Evolutionary conservation across 2,329 filamentous ascomycete genomes (phyloP).

Genomic region (Trichoderma koningiopsis): DNA sequence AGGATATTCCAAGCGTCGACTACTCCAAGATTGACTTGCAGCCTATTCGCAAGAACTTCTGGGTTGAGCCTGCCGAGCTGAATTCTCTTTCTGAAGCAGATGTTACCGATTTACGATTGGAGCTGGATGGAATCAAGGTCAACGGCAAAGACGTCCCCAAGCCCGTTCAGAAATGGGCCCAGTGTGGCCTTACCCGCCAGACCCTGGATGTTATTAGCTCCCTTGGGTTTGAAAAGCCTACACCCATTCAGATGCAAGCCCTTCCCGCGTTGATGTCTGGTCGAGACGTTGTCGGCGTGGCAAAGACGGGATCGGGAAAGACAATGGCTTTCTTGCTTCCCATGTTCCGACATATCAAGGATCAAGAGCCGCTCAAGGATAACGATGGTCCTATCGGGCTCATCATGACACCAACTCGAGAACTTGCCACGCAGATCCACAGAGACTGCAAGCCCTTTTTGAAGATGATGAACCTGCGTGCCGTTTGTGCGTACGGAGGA

Average conservation of each 20-base stretch:
- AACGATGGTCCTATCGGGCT: slow-evolving; percentile 86
- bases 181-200: slow-evolving; percentile 85
- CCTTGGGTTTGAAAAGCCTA: slow-evolving; percentile 84
- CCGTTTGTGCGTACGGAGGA: slow-evolving; percentile 92
- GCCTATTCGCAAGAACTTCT: slow-evolving; percentile 90
- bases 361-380: slow-evolving; percentile 78
- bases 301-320: slow-evolving; percentile 97
- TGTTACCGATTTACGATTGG: slow-evolving; percentile 75
- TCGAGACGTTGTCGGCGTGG: slow-evolving; percentile 91
- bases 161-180: slow-evolving; percentile 94
- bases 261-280: slow-evolving; percentile 95
- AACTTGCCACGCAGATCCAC: slow-evolving; percentile 91
- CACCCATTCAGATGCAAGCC: slow-evolving; percentile 92
- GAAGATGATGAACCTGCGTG: slow-evolving; percentile 79
- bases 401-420: slow-evolving; percentile 92
- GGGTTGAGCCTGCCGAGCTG: slow-evolving; percentile 85
- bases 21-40: slow-evolving; percentile 85
- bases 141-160: slow-evolving; percentile 85
- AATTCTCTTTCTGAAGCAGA: slow-evolving; percentile 83
- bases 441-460: slow-evolving; percentile 93
- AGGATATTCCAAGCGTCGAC: slow-evolving; percentile 86
- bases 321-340: slow-evolving; percentile 93
- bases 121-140: slow-evolving; percentile 95
- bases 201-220: slow-evolving; percentile 82
- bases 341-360: slow-evolving; percentile 98